Evolutionary conservation across 1,284 basidiomycete species (phyloP).

Genomic region (Fomes fomentarius): DNA sequence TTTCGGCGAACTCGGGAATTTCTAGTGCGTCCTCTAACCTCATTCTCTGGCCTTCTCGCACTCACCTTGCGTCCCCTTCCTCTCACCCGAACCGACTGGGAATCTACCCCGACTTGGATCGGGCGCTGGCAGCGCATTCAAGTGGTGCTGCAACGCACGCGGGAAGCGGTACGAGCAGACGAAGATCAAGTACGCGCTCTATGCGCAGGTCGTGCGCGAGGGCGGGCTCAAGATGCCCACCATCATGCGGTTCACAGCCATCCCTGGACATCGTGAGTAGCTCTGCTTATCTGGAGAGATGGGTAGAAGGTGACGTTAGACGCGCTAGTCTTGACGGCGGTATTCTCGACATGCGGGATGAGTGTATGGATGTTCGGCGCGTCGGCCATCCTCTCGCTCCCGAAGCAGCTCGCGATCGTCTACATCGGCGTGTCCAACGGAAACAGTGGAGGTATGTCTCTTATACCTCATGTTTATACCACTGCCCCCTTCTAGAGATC

Average conservation of each 20-base stretch:
- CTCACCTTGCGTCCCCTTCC: background rate
- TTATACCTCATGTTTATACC: background rate
- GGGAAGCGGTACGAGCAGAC: constrained; percentile 73
- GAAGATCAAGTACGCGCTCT: constrained; percentile 74
- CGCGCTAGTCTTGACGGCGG: constrained; percentile 61
- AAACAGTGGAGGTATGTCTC: background rate
- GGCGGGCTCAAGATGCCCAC: constrained; percentile 80
- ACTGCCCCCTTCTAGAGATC: background rate
- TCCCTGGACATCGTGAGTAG: constrained; percentile 73
- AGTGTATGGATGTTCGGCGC: constrained; percentile 67
- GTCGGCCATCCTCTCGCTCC: constrained; percentile 74
- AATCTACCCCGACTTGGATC: no score
- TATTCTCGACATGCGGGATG: constrained; percentile 85
- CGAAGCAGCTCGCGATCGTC: constrained; percentile 77
- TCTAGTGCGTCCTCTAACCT: no score
- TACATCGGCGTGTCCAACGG: constrained; percentile 60
- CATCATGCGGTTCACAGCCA: constrained; percentile 72
- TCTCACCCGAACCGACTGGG: no score
- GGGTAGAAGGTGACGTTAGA: background rate
- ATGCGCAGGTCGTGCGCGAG: constrained; percentile 75
- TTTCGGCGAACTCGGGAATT: constrained; percentile 71
- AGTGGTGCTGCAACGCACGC: constrained; percentile 58
- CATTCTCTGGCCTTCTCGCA: no score
- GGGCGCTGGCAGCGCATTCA: constrained; percentile 53
- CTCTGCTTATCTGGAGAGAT: background rate